Conservation (phyloP, 2,329 filamentous ascomycete genomes). For the Fusarium xyrophilum region DNA sequence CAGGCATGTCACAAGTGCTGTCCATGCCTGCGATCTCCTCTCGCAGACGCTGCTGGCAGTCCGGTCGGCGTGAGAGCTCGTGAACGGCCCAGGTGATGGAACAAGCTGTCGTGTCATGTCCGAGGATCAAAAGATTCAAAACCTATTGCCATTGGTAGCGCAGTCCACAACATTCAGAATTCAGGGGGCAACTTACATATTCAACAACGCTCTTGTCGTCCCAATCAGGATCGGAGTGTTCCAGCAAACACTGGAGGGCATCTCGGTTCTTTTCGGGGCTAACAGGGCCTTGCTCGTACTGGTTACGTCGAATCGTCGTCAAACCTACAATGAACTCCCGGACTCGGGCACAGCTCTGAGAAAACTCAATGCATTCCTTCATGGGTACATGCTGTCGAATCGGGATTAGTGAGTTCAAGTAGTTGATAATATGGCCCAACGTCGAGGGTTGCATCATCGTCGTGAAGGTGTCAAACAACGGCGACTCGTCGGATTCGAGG, state of each 20-base stretch:
- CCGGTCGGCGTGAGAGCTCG: conserved; percentile 46
- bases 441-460: conserved; percentile 39
- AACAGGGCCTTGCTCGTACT: background rate
- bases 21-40: conserved; percentile 45
- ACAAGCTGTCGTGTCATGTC: conserved; percentile 54
- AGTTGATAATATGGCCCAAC: conserved; percentile 41
- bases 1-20: conserved; percentile 1
- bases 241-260: conserved; percentile 47
- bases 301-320: conserved; percentile 11
- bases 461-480: conserved; percentile 34
- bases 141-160: conserved; percentile 47
- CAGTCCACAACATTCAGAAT: background rate
- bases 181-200: conserved; percentile 25
- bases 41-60: conserved; percentile 50
- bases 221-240: conserved; percentile 37
- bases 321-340: conserved; percentile 42
- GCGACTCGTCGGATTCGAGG: conserved; percentile 40
- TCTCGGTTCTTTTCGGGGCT: conserved; percentile 11
- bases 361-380: conserved; percentile 47
- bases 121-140: conserved; percentile 54
- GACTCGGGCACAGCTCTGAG: conserved; percentile 41
- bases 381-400: conserved; percentile 48
- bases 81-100: conserved; percentile 53
- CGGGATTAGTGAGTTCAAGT: conserved; percentile 46
- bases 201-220: conserved; percentile 43